A percentile compares a stretch with the other conserved stretches of the same genome.
Evolutionary conservation across 2,329 filamentous ascomycete genomes (phyloP).

Genomic region (Aureobasidium sp.): DNA sequence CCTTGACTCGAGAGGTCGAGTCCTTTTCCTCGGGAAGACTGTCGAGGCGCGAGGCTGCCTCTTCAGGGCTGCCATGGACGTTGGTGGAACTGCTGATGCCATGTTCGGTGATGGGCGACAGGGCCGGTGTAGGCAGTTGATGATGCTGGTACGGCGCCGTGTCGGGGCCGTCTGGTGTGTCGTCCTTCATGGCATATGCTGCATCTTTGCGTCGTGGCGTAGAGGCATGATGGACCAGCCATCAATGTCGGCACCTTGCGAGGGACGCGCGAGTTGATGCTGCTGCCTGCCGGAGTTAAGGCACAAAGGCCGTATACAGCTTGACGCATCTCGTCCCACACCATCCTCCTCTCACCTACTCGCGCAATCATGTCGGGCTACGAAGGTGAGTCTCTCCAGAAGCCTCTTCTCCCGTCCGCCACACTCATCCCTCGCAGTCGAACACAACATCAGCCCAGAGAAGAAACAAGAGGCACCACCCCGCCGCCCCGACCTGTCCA

Average conservation of each 20-base stretch:
- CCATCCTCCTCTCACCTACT: background rate
- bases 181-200: conserved; percentile 1
- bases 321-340: background rate
- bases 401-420: background rate
- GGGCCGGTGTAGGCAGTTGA: conserved; percentile 26
- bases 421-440: conserved; percentile 32
- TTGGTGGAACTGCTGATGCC: conserved; percentile 8
- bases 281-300: conserved; percentile 4
- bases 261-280: no score
- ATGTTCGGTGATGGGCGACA: conserved; percentile 25
- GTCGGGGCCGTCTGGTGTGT: background rate
- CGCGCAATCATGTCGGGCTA: conserved; percentile 38
- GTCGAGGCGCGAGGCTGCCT: background rate
- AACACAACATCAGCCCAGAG: conserved; percentile 41
- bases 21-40: no score
- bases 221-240: background rate
- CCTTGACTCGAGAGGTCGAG: background rate
- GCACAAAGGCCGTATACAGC: conserved; percentile 7
- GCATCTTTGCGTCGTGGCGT: background rate
- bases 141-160: background rate
- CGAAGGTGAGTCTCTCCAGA: conserved; percentile 31
- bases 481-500: conserved; percentile 57
- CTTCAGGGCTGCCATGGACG: no score
- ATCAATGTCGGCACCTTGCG: no score
- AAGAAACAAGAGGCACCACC: conserved; percentile 28